phyloP scores from a whole-genome alignment of 2,329 filamentous ascomycete genomes.

The Sclerotinia nivalis region DNA sequence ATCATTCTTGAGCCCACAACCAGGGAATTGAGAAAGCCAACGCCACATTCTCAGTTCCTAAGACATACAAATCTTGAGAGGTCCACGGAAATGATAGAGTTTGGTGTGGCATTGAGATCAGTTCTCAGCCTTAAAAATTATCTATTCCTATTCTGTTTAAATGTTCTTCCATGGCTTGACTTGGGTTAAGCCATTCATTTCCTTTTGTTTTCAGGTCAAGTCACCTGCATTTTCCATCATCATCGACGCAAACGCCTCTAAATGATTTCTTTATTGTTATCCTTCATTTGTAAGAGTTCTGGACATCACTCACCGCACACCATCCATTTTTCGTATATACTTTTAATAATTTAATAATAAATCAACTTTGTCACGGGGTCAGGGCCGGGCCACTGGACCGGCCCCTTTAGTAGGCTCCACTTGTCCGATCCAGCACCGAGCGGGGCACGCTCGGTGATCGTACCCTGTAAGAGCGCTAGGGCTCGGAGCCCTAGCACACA shows the following conservation, averaged over 20 bases:
- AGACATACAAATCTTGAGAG: neutral
- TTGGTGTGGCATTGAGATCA: neutral
- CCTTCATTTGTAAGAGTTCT: neutral
- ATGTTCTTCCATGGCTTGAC: neutral
- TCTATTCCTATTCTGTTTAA: neutral
- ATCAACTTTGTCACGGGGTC: too few species aligned
- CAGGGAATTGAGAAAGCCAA: conserved; percentile 1
- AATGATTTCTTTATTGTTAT: conserved; percentile 7
- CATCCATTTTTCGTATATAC: too few species aligned
- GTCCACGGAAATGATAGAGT: neutral
- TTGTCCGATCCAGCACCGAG: too few species aligned
- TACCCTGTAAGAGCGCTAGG: too few species aligned
- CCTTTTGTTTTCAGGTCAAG: conserved; percentile 10
- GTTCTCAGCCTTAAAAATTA: neutral
- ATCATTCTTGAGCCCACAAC: neutral
- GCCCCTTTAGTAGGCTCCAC: too few species aligned
- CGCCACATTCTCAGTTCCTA: conserved; percentile 16
- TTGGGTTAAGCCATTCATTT: conserved; percentile 1
- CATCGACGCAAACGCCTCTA: neutral
- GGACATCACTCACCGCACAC: too few species aligned
- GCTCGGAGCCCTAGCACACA: too few species aligned
- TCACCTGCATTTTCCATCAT: neutral
- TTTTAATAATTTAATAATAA: too few species aligned
- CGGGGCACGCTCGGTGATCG: too few species aligned
- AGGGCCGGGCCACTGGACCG: too few species aligned